Base-by-base conservation (phyloP, 2,329 filamentous ascomycete genomes). In the Fusarium denticulatum region DNA sequence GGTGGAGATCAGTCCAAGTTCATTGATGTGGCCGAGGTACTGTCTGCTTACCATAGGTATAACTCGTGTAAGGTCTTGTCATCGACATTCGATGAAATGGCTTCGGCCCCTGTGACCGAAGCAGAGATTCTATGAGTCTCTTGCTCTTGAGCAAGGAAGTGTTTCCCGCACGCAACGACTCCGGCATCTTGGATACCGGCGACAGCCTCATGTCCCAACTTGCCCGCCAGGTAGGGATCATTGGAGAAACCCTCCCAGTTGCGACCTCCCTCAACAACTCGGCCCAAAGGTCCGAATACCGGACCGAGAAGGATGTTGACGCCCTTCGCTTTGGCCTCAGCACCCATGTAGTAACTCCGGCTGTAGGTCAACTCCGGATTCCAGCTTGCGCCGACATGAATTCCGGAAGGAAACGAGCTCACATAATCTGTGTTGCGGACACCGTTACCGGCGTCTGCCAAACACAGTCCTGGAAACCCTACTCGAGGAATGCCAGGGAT, bases 31-130 rank as follows among this genome's bases (percentile, higher is more conserved):
- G 4, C 3, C 0, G 4, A 4, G 3, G 5, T 6, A 8, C 12
- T 3, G 4, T 20, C 2, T n/a, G 6, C 64, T 42, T 64, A 69
- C 93, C 93, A 95, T 0, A 90, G 86, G 74, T 94, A 95, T 1
- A 94, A 80, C 79, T 95, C 93, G 77, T 94, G 83, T 7, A 73
- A 10, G 1, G 66, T 64, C 30, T 66, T 70, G 22, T 73, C 65
- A 18, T 73, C 67, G 5, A 67, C 14, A n/a, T 73, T 73, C 0
- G 66, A 69, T 6, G 65, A 69, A 1, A 69, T 12, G 3, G 65
- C 20, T 1, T 69, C 32, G 0, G 65, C 65, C 7, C 40, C 16
- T 5, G 58, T 53, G 6, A 16, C 5, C 0, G 43, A 18, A 12
- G 39, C 28, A 0, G 39, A 3, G 2, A 64, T 20, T 9, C 67